These are phyloP conservation scores for Ophiocordyceps australis DNA, from an alignment of 2,329 filamentous ascomycete species.

Conservation along the genomic window DNA sequence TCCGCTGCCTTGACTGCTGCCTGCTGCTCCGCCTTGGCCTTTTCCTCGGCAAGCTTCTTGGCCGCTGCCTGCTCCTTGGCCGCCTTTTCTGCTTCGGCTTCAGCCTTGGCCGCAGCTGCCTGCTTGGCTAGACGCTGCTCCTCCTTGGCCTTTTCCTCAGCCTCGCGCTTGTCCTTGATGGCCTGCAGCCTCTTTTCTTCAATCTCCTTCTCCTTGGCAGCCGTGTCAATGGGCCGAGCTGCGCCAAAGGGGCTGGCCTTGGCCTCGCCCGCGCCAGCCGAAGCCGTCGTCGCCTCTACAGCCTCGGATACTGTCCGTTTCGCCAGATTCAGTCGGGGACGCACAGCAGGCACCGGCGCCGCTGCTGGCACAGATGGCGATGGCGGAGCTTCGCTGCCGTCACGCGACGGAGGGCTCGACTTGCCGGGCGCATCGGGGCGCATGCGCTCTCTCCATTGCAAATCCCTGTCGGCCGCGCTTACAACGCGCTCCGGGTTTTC, in stretches of 20 bases:
- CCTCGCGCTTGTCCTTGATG: conserved; percentile 67
- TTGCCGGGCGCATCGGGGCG: conserved; percentile 53
- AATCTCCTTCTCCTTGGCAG: conserved; percentile 71
- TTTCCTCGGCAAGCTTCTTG: background rate
- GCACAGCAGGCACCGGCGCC: conserved; percentile 32
- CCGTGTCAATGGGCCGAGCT: conserved; percentile 85
- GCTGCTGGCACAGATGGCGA: conserved; percentile 44
- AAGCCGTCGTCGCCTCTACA: conserved; percentile 28
- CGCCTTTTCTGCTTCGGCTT: conserved; percentile 11
- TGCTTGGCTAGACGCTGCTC: conserved; percentile 46
- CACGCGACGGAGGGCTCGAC: conserved; percentile 44
- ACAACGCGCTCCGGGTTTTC: conserved; percentile 53
- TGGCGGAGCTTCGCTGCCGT: conserved; percentile 52
- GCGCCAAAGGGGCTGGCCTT: conserved; percentile 91
- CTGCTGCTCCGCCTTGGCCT: background rate
- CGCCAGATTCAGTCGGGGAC: conserved; percentile 71
- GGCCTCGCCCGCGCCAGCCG: conserved; percentile 40
- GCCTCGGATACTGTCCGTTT: conserved; percentile 83
- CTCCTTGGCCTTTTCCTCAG: conserved; percentile 71
- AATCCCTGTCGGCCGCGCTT: conserved; percentile 83
- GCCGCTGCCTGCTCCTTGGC: background rate
- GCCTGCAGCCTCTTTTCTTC: conserved; percentile 70
- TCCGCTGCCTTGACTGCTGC: conserved; percentile 9
- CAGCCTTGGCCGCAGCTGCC: conserved; percentile 29
- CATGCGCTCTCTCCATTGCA: conserved; percentile 85